phyloP scores from a whole-genome alignment of 495 filamentous ascomycete genomes.

The Aspergillus campestris region DNA sequence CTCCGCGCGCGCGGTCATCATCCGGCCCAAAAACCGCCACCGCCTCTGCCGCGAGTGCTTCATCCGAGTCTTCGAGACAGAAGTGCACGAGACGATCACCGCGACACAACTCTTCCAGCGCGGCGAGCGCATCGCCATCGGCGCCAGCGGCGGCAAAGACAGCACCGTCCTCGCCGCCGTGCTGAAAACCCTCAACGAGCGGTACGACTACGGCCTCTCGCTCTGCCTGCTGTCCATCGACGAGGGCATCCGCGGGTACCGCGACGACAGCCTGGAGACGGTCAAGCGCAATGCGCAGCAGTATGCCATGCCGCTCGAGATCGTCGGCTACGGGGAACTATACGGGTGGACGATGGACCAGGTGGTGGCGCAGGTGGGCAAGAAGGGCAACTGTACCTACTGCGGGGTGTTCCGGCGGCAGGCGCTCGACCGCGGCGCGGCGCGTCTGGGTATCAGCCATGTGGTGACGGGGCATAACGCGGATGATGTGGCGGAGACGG shows the following conservation, averaged over 20 bases:
- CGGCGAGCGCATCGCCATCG: constrained; percentile 87
- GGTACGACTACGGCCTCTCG: constrained; percentile 78
- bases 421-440: constrained; percentile 87
- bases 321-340: constrained; percentile 86
- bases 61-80: constrained; percentile 75
- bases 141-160: constrained; percentile 95
- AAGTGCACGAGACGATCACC: constrained; percentile 88
- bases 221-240: constrained; percentile 86
- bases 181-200: constrained; percentile 87
- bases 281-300: constrained; percentile 89
- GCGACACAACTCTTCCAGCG: constrained; percentile 66
- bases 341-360: constrained; percentile 99
- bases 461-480: constrained; percentile 98
- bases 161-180: constrained; percentile 93
- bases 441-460: constrained; percentile 78
- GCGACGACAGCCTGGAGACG: constrained; percentile 90
- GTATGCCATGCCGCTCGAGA: constrained; percentile 82
- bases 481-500: constrained; percentile 96
- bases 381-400: constrained; percentile 98
- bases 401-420: constrained; percentile 95
- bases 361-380: constrained; percentile 89
- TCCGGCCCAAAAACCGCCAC: constrained; percentile 85
- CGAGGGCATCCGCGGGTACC: constrained; percentile 93
- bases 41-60: constrained; percentile 91
- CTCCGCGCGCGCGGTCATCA: constrained; percentile 70